These are phyloP conservation scores for Sedum album DNA, from an alignment of 164 flowering plant species.

Conservation along the genomic window DNA sequence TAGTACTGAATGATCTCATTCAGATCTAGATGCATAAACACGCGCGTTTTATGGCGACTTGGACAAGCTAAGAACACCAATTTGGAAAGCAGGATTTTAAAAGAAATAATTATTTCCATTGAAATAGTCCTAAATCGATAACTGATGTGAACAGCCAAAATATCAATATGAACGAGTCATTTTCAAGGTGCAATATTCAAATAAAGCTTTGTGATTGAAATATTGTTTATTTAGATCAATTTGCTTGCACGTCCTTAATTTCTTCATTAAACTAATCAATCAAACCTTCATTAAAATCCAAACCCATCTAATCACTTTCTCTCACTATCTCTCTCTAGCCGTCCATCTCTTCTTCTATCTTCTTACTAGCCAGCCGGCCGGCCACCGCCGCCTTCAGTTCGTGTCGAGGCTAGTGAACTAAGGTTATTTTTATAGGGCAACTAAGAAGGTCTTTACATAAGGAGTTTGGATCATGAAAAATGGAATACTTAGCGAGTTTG, in stretches of 20 bases:
- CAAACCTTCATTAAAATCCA: slow-evolving; percentile 6
- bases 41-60: background rate
- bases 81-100: background rate
- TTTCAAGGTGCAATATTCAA: slow-evolving; percentile 2
- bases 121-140: background rate
- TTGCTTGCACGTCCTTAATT: slow-evolving; percentile 4
- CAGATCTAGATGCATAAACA: background rate
- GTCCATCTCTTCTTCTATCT: background rate
- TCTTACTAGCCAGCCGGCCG: background rate
- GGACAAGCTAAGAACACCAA: background rate
- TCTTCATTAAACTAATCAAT: background rate
- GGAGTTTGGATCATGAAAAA: background rate
- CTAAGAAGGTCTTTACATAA: too few species aligned
- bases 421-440: background rate
- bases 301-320: slow-evolving; percentile 1
- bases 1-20: background rate
- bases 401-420: background rate
- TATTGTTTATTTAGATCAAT: background rate
- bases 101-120: too few species aligned
- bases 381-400: background rate
- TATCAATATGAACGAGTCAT: background rate
- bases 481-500: background rate
- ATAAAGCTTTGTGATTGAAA: background rate
- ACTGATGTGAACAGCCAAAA: background rate
- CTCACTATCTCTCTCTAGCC: slow-evolving; percentile 2